Conservation (phyloP, 2,329 filamentous ascomycete species). For the Fusarium sp. region DNA sequence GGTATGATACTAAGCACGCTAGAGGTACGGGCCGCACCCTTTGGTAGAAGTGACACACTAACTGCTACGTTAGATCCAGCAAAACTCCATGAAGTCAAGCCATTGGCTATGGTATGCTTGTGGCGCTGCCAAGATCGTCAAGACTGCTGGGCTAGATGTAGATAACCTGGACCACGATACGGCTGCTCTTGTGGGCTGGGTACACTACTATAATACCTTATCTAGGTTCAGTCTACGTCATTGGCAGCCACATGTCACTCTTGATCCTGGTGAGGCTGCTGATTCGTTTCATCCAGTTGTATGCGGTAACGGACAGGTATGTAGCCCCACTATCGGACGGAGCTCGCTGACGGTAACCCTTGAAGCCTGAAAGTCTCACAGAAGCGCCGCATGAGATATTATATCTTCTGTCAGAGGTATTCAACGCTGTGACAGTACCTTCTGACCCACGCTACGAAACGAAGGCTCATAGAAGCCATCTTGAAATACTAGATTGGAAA, state of each 20-base stretch:
- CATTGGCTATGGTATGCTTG: constrained; percentile 41
- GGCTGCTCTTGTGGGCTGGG: constrained; percentile 27
- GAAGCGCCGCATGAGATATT: constrained; percentile 22
- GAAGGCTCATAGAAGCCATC: background rate
- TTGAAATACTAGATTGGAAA: constrained; percentile 17
- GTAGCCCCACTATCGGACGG: accelerated
- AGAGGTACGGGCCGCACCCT: constrained; percentile 1
- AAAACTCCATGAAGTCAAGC: constrained; percentile 23
- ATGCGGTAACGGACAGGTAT: constrained; percentile 11
- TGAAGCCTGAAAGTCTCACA: background rate
- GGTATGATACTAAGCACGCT: constrained; percentile 34
- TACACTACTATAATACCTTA: constrained; percentile 31
- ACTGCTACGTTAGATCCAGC: constrained; percentile 16
- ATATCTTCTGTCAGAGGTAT: constrained; percentile 26
- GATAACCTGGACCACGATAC: constrained; percentile 1
- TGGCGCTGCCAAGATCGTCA: constrained; percentile 30
- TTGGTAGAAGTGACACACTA: accelerated
- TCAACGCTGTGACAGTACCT: constrained; percentile 1
- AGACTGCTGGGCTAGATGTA: constrained; percentile 13
- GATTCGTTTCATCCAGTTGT: constrained; percentile 19
- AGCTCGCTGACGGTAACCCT: accelerated
- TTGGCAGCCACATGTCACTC: constrained; percentile 23
- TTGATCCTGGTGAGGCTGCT: background rate
- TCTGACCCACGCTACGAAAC: background rate
- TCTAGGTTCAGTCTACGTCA: constrained; percentile 34